Percentiles rank a stretch among this genome's conserved stretches.
Evolutionary conservation across 345 rosid species (phyloP).

Genomic region (Balakata baccata): DNA sequence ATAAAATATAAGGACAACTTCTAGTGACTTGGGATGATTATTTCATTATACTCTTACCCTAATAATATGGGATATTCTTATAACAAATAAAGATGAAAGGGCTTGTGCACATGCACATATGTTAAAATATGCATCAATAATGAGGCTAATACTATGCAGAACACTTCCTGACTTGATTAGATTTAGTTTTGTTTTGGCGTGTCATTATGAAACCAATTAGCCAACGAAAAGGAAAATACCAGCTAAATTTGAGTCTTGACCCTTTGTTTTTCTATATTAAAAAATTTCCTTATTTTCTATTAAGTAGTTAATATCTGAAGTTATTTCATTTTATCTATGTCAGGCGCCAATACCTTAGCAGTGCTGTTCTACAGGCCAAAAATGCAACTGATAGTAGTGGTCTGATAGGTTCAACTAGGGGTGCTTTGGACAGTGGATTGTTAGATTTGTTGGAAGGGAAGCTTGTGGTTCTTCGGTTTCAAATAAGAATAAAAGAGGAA

Average conservation of each 20-base stretch:
- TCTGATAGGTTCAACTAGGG: constrained; percentile 46
- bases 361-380: constrained; percentile 94
- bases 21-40: neutral
- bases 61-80: neutral
- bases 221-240: neutral
- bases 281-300: neutral
- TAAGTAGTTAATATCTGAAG: constrained; percentile 10
- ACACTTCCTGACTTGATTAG: neutral
- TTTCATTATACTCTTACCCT: neutral
- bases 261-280: neutral
- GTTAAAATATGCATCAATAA: neutral
- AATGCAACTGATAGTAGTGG: constrained; percentile 69
- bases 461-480: constrained; percentile 85
- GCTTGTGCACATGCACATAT: neutral
- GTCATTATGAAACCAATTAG: neutral
- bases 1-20: neutral
- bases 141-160: neutral
- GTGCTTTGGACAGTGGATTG: constrained; percentile 66
- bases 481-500: constrained; percentile 80
- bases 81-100: too few species aligned
- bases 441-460: constrained; percentile 96
- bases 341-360: constrained; percentile 87
- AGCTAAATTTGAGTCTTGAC: neutral
- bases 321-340: constrained; percentile 26
- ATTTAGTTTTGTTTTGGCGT: neutral